Evolutionary conservation across 2,329 filamentous ascomycete species (phyloP).

Genomic region (Alternaria ventricosa): DNA sequence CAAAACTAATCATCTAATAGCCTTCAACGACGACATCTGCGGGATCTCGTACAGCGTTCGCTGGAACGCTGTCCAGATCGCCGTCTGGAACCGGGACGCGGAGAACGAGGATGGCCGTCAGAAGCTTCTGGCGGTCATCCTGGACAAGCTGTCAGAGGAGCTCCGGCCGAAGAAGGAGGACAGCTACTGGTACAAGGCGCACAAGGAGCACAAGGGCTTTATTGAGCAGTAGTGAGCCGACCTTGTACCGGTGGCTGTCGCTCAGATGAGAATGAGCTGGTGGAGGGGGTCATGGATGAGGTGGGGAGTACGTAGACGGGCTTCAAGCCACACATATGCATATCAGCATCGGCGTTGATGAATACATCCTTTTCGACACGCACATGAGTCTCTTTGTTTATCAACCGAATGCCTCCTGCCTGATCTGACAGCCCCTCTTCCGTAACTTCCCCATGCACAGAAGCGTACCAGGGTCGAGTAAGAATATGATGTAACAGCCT

Average conservation of each 20-base stretch:
- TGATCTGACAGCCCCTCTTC: not conserved
- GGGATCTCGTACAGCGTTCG: conserved; percentile 86
- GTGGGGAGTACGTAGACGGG: not conserved
- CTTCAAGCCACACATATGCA: not conserved
- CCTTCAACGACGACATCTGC: conserved; percentile 78
- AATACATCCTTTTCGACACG: conserved; percentile 4
- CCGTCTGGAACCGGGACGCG: conserved; percentile 91
- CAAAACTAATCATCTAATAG: conserved; percentile 20
- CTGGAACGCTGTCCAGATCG: conserved; percentile 87
- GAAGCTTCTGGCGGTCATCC: conserved; percentile 72
- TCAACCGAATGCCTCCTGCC: not conserved
- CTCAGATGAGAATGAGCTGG: not conserved
- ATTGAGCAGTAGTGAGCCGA: conserved; percentile 28
- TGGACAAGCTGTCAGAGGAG: conserved; percentile 75
- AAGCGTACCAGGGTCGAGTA: not conserved
- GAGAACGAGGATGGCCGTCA: conserved; percentile 81
- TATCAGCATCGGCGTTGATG: conserved; percentile 1
- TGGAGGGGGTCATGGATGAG: not conserved
- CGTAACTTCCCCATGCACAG: not conserved
- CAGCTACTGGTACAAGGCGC: conserved; percentile 84
- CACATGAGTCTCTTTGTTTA: not conserved
- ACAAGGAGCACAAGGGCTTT: conserved; percentile 86
- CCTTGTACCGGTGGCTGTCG: not conserved
- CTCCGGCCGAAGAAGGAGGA: conserved; percentile 69
- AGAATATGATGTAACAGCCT: not conserved